phyloP scores from a whole-genome alignment of 2,329 filamentous ascomycete genomes.

The Clonostachys solani region DNA sequence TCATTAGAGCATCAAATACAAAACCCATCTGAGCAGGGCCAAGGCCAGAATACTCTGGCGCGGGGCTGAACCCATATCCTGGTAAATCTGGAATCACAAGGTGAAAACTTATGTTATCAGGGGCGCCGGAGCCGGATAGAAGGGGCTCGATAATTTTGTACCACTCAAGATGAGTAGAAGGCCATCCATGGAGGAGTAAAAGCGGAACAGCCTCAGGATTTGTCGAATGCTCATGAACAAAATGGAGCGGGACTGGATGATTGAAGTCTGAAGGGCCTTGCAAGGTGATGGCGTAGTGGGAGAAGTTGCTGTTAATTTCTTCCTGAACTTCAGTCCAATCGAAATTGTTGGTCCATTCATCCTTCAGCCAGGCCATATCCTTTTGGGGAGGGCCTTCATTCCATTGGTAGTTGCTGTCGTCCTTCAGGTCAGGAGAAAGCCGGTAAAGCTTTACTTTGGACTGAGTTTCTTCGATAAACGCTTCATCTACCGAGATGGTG shows the following conservation, averaged over 20 bases:
- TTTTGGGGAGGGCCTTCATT: slow-evolving; percentile 1
- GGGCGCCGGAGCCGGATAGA: background rate
- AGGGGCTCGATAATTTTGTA: background rate
- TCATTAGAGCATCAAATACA: background rate
- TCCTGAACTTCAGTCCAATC: slow-evolving; percentile 2
- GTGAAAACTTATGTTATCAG: background rate
- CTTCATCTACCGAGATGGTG: slow-evolving; percentile 1
- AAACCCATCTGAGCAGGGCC: background rate
- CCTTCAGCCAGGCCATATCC: slow-evolving; percentile 1
- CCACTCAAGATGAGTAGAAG: slow-evolving; percentile 3
- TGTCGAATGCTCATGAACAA: slow-evolving; percentile 5
- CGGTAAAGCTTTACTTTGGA: slow-evolving; percentile 1
- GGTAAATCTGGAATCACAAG: slow-evolving; percentile 2
- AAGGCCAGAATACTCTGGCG: background rate
- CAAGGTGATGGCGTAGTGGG: slow-evolving; percentile 2
- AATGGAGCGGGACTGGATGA: slow-evolving; percentile 2
- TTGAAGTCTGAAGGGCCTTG: background rate
- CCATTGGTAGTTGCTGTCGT: slow-evolving; percentile 2
- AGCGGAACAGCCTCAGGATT: slow-evolving; percentile 3
- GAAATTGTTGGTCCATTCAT: slow-evolving; percentile 4
- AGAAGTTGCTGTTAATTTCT: slow-evolving; percentile 2
- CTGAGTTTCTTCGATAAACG: slow-evolving; percentile 1
- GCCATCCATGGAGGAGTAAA: slow-evolving; percentile 6
- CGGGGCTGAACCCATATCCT: slow-evolving; percentile 4
- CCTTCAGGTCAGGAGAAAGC: slow-evolving; percentile 1